Evolutionary conservation across 306 rosid species (phyloP).

Genomic region (Aeschynomene evenia): DNA sequence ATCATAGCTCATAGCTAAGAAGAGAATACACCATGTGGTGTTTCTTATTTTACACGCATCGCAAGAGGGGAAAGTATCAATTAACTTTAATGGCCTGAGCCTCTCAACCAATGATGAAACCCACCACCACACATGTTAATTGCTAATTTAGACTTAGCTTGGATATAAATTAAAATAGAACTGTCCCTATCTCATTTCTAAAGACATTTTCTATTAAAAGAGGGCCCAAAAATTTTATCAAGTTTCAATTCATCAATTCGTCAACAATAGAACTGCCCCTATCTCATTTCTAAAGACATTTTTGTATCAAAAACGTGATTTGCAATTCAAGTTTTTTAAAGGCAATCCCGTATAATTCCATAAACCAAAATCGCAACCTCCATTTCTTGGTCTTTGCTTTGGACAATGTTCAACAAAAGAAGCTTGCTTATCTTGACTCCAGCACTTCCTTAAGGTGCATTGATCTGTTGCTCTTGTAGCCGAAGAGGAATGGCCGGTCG

Average conservation of each 20-base stretch:
- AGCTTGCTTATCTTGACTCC: constrained; percentile 17
- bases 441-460: constrained; percentile 36
- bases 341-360: background rate
- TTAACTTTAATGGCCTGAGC: too few relatives aligned
- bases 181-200: too few relatives aligned
- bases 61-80: too few relatives aligned
- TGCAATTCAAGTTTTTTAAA: background rate
- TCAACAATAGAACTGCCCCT: background rate
- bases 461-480: constrained; percentile 60
- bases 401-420: constrained; percentile 5
- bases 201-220: too few relatives aligned
- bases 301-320: background rate
- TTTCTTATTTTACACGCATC: too few relatives aligned
- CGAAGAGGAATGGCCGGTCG: constrained; percentile 83
- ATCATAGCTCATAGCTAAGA: too few relatives aligned
- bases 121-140: too few relatives aligned
- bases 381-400: constrained; percentile 11
- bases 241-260: background rate
- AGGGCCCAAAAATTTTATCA: background rate
- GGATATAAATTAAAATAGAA: too few relatives aligned
- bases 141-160: too few relatives aligned
- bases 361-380: background rate
- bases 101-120: too few relatives aligned
- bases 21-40: too few relatives aligned
- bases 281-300: background rate